These are phyloP conservation scores for Coemansia sp. DNA, from an alignment of 192 early-diverging fungal species.

Conservation along the genomic window DNA sequence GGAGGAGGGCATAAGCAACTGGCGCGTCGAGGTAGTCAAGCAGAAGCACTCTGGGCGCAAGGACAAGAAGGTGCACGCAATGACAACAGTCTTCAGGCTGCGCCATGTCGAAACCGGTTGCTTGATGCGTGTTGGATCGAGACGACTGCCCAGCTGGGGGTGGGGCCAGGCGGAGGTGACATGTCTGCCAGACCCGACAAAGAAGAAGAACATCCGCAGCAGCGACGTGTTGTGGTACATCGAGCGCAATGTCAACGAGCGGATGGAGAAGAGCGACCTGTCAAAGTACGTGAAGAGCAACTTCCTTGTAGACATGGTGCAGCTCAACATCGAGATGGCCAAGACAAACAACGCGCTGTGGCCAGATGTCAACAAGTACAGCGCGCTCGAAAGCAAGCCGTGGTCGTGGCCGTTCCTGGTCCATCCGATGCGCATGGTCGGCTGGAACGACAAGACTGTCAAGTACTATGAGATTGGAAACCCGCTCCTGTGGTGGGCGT, in stretches of 20 bases:
- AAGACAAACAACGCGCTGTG: conserved; percentile 53
- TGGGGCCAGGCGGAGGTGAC: conserved; percentile 87
- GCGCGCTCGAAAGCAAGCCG: conserved; percentile 60
- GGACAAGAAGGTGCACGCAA: conserved; percentile 56
- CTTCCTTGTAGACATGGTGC: conserved; percentile 42
- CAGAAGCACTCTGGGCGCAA: conserved; percentile 49
- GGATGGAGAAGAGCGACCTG: conserved; percentile 40
- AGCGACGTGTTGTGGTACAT: conserved; percentile 59
- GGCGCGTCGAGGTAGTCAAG: conserved; percentile 58
- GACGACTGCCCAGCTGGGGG: conserved; percentile 83
- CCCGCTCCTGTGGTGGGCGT: conserved; percentile 83
- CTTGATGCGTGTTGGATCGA: conserved; percentile 69
- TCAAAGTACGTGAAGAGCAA: conserved; percentile 33
- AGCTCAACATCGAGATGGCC: conserved; percentile 54
- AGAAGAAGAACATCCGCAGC: conserved; percentile 60
- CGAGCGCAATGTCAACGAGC: conserved; percentile 42
- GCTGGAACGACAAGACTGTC: conserved; percentile 68
- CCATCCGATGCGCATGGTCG: conserved; percentile 84
- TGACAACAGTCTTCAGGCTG: conserved; percentile 67
- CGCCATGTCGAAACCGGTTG: conserved; percentile 79
- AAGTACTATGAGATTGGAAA: conserved; percentile 94
- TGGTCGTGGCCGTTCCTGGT: conserved; percentile 85
- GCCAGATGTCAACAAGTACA: conserved; percentile 55
- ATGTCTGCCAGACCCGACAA: conserved; percentile 83
- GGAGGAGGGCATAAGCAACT: conserved; percentile 72